These are phyloP conservation scores for Candolleomyces efflorescens DNA, from an alignment of 768 basidiomycete species.

Conservation along the genomic window DNA sequence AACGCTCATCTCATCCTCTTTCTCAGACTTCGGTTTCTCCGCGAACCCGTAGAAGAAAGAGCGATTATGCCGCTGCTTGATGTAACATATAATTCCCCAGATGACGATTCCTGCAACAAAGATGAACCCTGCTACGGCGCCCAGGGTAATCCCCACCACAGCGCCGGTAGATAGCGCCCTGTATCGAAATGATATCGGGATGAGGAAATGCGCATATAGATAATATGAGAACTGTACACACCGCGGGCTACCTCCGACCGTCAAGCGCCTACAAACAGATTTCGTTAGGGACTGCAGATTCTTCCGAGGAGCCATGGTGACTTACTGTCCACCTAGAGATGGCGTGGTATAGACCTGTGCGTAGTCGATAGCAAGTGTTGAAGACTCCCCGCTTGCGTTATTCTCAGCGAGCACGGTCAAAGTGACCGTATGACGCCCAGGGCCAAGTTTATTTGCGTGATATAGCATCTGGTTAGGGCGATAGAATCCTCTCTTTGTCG, in stretches of 20 bases:
- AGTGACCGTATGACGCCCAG: constrained; percentile 22
- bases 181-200: neutral
- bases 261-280: neutral
- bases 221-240: neutral
- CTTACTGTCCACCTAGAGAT: constrained; percentile 18
- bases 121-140: neutral
- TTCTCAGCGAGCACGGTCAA: constrained; percentile 10
- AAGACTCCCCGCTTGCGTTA: constrained; percentile 6
- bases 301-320: neutral
- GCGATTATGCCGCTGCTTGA: neutral
- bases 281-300: neutral
- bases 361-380: constrained; percentile 25
- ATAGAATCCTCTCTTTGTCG: constrained; percentile 16
- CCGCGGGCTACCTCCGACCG: neutral
- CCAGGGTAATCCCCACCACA: neutral
- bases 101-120: neutral
- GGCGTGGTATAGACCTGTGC: constrained; percentile 24
- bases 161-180: neutral
- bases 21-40: neutral
- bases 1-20: neutral
- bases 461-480: constrained; percentile 26
- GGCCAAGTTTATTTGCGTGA: constrained; percentile 21
- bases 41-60: constrained; percentile 1
- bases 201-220: neutral
- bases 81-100: neutral